phyloP scores from a whole-genome alignment of 2,329 filamentous ascomycete genomes.

The Orbilia ellipsospora region DNA sequence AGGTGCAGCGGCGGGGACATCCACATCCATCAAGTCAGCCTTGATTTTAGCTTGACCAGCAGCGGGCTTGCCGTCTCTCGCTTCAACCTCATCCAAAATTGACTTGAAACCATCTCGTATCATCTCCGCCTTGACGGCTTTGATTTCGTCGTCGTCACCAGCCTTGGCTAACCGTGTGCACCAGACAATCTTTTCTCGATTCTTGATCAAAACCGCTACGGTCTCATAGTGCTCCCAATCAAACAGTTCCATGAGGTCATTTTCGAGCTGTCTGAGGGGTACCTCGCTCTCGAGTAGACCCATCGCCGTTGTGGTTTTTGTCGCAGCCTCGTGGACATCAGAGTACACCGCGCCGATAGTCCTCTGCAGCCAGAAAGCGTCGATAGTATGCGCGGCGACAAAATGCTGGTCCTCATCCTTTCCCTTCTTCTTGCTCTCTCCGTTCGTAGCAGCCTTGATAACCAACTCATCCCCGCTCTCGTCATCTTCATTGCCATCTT shows the following conservation, averaged over 20 bases:
- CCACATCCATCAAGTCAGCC: constrained; percentile 84
- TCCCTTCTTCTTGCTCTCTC: constrained; percentile 64
- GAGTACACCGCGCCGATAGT: constrained; percentile 89
- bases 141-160: constrained; percentile 76
- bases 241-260: constrained; percentile 97
- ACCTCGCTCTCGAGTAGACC: constrained; percentile 86
- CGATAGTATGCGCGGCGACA: constrained; percentile 87
- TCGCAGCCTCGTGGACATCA: constrained; percentile 91
- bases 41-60: constrained; percentile 81
- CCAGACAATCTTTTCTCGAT: constrained; percentile 95
- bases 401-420: constrained; percentile 68
- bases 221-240: constrained; percentile 96
- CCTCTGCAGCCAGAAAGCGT: constrained; percentile 96
- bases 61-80: constrained; percentile 73
- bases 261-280: constrained; percentile 90
- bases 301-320: constrained; percentile 87
- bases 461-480: constrained; percentile 81
- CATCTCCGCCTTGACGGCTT: constrained; percentile 88
- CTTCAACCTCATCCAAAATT: constrained; percentile 88
- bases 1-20: constrained; percentile 72
- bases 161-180: constrained; percentile 86
- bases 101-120: constrained; percentile 83
- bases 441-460: constrained; percentile 73
- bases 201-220: constrained; percentile 88
- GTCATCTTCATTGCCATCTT: constrained; percentile 66